Percentiles rank a stretch among this genome's conserved stretches.
Evolutionary conservation across 371 early-diverging fungal genomes (phyloP).

Genomic region (Mortierella sp.): DNA sequence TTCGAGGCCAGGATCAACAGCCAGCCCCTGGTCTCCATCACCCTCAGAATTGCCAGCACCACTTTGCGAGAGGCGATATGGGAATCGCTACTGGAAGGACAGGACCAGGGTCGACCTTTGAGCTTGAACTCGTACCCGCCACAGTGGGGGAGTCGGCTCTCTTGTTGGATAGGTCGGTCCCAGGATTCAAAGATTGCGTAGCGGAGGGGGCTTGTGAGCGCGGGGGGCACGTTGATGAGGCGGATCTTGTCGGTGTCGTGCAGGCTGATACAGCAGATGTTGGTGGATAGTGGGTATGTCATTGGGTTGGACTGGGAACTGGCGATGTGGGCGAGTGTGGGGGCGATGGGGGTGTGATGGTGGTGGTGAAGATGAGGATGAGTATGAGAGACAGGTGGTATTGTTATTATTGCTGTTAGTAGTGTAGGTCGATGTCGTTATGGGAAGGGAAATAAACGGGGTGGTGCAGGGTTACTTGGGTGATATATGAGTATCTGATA

Average conservation of each 20-base stretch:
- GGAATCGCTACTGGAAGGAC: slow-evolving; percentile 5
- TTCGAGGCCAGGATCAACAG: slow-evolving; percentile 41
- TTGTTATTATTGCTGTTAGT: too few species aligned
- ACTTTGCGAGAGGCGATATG: slow-evolving; percentile 24
- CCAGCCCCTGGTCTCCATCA: slow-evolving; percentile 39
- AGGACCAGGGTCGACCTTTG: slow-evolving; percentile 45
- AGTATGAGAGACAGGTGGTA: too few species aligned
- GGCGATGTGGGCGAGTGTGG: too few species aligned
- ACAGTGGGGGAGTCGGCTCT: neutral
- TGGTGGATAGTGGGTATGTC: neutral
- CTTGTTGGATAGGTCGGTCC: slow-evolving; percentile 31
- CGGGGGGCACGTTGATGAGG: slow-evolving; percentile 28
- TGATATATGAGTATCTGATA: too few species aligned
- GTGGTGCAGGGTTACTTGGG: too few species aligned
- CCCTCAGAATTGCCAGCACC: slow-evolving; percentile 19
- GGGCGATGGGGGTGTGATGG: too few species aligned
- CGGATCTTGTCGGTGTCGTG: slow-evolving; percentile 40
- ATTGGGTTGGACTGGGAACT: too few species aligned
- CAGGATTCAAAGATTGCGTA: slow-evolving; percentile 21
- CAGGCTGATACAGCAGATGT: slow-evolving; percentile 42
- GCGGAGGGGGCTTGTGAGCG: slow-evolving; percentile 15
- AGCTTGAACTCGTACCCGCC: slow-evolving; percentile 47
- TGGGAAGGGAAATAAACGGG: too few species aligned
- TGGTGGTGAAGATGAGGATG: too few species aligned
- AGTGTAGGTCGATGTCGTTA: too few species aligned